Conservation (phyloP, 139 green algal species). For the Parachlorella kessleri region DNA sequence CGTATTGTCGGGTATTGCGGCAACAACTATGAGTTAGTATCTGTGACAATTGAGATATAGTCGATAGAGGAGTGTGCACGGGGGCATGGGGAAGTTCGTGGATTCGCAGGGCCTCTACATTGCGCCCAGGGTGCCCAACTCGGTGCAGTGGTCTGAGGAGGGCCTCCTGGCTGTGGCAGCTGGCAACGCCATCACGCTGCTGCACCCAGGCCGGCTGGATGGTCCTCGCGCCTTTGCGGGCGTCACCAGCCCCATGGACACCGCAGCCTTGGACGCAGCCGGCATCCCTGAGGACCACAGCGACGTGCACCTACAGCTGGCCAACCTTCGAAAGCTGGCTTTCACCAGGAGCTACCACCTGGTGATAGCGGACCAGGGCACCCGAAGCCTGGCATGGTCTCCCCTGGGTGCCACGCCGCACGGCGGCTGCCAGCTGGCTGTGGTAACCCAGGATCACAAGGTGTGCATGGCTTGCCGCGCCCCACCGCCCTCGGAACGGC, state of each 20-base stretch:
- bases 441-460: constrained; percentile 39
- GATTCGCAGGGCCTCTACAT: not conserved
- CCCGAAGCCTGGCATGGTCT: constrained; percentile 38
- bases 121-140: not conserved
- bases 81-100: not conserved
- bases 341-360: constrained; percentile 5
- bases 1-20: too few species aligned
- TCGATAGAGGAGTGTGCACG: too few species aligned
- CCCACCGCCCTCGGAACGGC: too few species aligned
- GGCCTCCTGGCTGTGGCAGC: constrained; percentile 52
- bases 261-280: not conserved
- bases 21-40: too few species aligned
- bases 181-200: constrained; percentile 28
- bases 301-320: constrained; percentile 13
- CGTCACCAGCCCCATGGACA: not conserved
- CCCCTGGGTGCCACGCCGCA: constrained; percentile 7
- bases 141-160: constrained; percentile 55
- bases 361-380: not conserved
- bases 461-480: constrained; percentile 3
- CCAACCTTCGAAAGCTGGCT: constrained; percentile 13
- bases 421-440: constrained; percentile 44
- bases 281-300: not conserved
- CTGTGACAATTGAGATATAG: too few species aligned
- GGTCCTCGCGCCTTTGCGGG: constrained; percentile 41
- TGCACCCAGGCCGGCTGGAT: constrained; percentile 39